Evolutionary conservation across 331 rosid genomes (phyloP).

Genomic region (Dryas integrifolia): DNA sequence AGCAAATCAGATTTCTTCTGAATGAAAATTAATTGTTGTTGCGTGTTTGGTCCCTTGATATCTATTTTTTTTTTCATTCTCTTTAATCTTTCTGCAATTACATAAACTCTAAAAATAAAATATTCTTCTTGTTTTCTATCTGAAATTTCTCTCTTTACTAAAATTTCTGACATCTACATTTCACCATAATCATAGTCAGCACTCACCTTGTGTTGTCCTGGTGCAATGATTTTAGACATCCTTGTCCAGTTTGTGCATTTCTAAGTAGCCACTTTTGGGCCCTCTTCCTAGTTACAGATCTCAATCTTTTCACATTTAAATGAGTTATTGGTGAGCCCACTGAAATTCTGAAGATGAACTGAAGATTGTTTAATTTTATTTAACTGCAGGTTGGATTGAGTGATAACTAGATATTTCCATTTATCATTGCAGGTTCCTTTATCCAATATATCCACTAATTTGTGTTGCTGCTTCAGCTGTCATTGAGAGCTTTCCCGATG

Average conservation of each 20-base stretch:
- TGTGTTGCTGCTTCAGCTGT: conserved; percentile 97
- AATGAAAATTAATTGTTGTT: not conserved
- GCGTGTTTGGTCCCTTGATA: not conserved
- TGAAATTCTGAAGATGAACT: not conserved
- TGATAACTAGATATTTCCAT: conserved; percentile 16
- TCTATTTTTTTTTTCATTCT: not conserved
- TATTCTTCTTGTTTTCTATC: not conserved
- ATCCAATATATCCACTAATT: conserved; percentile 92
- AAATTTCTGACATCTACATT: not conserved
- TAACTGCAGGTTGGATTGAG: conserved; percentile 1
- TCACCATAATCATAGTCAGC: not conserved
- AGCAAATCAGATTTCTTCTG: too few species aligned
- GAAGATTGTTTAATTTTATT: not conserved
- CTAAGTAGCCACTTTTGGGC: not conserved
- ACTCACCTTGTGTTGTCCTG: not conserved
- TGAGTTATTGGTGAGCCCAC: not conserved
- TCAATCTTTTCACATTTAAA: not conserved
- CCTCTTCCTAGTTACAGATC: not conserved
- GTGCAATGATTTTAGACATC: not conserved
- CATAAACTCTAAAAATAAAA: not conserved
- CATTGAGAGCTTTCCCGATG: conserved; percentile 91
- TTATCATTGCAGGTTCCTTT: conserved; percentile 69
- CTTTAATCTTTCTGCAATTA: not conserved
- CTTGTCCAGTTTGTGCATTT: conserved; percentile 1
- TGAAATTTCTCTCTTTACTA: not conserved